A percentile compares a stretch with the other conserved stretches of the same genome.
These are phyloP conservation scores for Venturia carpophila DNA, from an alignment of 2,329 filamentous ascomycete species.

Conservation along the genomic window DNA sequence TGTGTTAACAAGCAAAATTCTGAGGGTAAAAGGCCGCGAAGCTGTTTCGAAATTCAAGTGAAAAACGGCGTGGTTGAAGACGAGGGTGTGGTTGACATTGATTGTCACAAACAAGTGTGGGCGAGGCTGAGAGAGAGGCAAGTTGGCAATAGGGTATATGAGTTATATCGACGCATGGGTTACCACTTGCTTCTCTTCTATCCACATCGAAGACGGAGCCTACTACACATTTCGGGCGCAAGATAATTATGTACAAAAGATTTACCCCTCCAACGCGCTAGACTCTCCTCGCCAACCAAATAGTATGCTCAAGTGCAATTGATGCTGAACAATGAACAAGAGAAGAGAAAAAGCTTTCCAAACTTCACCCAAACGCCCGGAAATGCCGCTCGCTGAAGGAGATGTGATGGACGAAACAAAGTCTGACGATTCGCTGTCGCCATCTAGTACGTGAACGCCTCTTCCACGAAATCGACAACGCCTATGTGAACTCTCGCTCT, in stretches of 20 bases:
- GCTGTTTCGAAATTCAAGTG: no score
- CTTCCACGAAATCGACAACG: conserved; percentile 55
- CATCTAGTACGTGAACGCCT: conserved; percentile 55
- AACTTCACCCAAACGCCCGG: not conserved
- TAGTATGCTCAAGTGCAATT: not conserved
- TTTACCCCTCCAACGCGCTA: not conserved
- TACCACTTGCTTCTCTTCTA: not conserved
- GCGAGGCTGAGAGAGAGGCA: no score
- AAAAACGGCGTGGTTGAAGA: no score
- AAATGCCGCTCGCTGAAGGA: conserved; percentile 10
- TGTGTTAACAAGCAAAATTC: no score
- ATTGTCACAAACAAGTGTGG: no score
- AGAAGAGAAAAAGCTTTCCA: not conserved
- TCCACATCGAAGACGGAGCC: not conserved
- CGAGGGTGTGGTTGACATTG: no score
- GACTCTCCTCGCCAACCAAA: not conserved
- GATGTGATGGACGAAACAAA: not conserved
- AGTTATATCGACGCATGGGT: no score
- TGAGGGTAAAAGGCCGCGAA: no score
- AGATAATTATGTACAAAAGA: not conserved
- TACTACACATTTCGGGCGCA: not conserved
- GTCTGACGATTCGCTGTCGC: no score
- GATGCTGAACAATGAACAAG: not conserved
- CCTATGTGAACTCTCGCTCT: conserved; percentile 45
- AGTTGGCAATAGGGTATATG: no score